Base-by-base conservation (phyloP, 306 rosid genomes). In the Coriaria nepalensis region DNA sequence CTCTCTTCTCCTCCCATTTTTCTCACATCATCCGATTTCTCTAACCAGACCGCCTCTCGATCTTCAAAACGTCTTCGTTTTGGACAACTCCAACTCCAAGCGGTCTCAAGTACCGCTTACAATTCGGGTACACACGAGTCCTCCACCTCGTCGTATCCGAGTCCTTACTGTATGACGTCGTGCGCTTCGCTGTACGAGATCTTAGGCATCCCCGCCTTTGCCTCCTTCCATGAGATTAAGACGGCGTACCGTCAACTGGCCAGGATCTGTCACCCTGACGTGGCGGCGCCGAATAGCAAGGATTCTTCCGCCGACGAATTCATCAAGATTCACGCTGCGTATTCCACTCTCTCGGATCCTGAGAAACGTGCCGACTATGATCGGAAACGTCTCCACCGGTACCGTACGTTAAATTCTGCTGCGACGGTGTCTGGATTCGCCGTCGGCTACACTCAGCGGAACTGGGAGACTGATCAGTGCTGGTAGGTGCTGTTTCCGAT, bases 401-500 rank as follows among this genome's bases (percentile, higher is more conserved):
- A 9, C 29, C 83, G 72, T 44, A 95, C 92, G 44, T 13, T 76
- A 62, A 49, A 53, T 11, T 46, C 62, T 0, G 33, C 6, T 1
- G 13, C 85, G 8, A 37, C 44, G 59, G 52, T 56, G 6, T 49
- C 80, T 4, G 47, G 59, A n/a, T 75, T 56, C 4, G 64, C 92
- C n/a, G n/a, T n/a, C 13, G 74, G 94, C 15, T 82, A 77, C 62
- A 38, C 73, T 12, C 35, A 84, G 32, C 79, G 87, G 70, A 88
- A 70, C 35, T 88, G 97, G 97, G 97, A 88, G 80, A 78, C 97
- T 9, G 97, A 88, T 34, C 97, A 88, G 95, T 88, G 97, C 71
- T 88, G 95, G 97, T 88, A 79, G 73, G n/a, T n/a, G n/a, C n/a
- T n/a, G n/a, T n/a, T n/a, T n/a, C 41, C 49, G n/a, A 33, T 13